phyloP scores from a whole-genome alignment of 2,329 filamentous ascomycete genomes.

The Paraphoma sp. region DNA sequence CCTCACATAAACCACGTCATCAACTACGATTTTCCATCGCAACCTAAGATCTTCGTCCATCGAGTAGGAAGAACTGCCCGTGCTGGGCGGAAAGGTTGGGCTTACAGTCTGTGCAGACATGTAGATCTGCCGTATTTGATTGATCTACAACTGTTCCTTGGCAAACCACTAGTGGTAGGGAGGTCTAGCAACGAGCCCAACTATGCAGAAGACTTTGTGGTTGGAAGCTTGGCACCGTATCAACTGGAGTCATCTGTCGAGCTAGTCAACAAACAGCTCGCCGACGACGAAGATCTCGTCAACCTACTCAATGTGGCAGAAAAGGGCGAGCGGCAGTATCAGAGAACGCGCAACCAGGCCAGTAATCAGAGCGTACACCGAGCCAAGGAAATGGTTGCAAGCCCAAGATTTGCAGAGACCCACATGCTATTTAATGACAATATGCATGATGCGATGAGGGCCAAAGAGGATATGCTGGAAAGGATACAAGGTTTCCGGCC shows the following conservation, averaged over 20 bases:
- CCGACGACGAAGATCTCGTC: constrained; percentile 76
- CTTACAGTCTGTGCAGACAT: constrained; percentile 88
- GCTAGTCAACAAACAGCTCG: constrained; percentile 79
- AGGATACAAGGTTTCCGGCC: constrained; percentile 88
- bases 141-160: constrained; percentile 92
- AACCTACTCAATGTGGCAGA: constrained; percentile 74
- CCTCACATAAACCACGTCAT: constrained; percentile 95
- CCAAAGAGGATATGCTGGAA: constrained; percentile 85
- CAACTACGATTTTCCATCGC: constrained; percentile 97
- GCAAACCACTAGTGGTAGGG: constrained; percentile 80
- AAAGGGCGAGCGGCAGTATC: constrained; percentile 93
- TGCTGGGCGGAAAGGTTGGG: constrained; percentile 92
- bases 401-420: constrained; percentile 73
- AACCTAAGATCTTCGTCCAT: constrained; percentile 96
- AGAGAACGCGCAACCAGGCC: constrained; percentile 87
- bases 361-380: constrained; percentile 90
- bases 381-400: constrained; percentile 76
- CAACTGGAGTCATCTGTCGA: constrained; percentile 78
- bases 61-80: constrained; percentile 94
- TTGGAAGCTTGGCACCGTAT: constrained; percentile 77
- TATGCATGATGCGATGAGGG: constrained; percentile 67
- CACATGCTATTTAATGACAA: constrained; percentile 76
- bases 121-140: constrained; percentile 90
- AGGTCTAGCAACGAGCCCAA: constrained; percentile 67
- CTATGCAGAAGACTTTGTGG: constrained; percentile 82